Evolutionary conservation across 345 rosid genomes (phyloP).

Genomic region (Salix brachista): DNA sequence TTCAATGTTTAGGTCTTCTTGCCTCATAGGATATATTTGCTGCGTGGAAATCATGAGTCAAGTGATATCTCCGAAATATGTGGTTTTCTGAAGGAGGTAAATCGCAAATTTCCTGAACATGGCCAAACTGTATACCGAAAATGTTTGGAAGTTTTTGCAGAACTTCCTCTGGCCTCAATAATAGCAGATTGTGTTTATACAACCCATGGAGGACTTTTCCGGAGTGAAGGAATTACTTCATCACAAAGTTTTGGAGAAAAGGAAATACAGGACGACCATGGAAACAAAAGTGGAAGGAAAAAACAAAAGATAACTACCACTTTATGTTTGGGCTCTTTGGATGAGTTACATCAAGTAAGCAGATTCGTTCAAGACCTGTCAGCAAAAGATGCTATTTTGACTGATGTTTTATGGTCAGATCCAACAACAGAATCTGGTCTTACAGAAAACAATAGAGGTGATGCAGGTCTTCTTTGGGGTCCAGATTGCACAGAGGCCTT

Average conservation of each 20-base stretch:
- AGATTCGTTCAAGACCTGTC: conserved; percentile 34
- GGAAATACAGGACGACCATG: not conserved
- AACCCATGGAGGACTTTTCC: conserved; percentile 49
- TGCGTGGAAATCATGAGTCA: conserved; percentile 46
- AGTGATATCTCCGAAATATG: conserved; percentile 29
- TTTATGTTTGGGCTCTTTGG: conserved; percentile 34
- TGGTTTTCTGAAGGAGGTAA: conserved; percentile 36
- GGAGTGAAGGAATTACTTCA: conserved; percentile 20
- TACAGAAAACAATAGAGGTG: conserved; percentile 27
- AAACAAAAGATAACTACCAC: not conserved
- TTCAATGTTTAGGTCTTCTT: conserved; percentile 30
- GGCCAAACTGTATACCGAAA: conserved; percentile 29
- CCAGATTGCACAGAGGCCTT: conserved; percentile 40
- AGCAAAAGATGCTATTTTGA: conserved; percentile 28
- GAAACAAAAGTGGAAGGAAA: conserved; percentile 12
- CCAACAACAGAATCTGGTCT: conserved; percentile 40
- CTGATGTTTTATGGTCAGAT: conserved; percentile 42
- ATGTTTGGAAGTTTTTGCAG: conserved; percentile 32
- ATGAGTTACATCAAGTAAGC: conserved; percentile 33
- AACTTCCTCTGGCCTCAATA: conserved; percentile 40
- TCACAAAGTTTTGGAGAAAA: not conserved
- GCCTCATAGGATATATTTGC: conserved; percentile 38
- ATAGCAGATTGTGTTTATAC: conserved; percentile 33
- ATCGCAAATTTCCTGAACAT: conserved; percentile 33
- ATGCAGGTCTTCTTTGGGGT: conserved; percentile 41